These are phyloP conservation scores for Euphrasia confusa DNA, from an alignment of 257 asterid genomes.

Conservation along the genomic window DNA sequence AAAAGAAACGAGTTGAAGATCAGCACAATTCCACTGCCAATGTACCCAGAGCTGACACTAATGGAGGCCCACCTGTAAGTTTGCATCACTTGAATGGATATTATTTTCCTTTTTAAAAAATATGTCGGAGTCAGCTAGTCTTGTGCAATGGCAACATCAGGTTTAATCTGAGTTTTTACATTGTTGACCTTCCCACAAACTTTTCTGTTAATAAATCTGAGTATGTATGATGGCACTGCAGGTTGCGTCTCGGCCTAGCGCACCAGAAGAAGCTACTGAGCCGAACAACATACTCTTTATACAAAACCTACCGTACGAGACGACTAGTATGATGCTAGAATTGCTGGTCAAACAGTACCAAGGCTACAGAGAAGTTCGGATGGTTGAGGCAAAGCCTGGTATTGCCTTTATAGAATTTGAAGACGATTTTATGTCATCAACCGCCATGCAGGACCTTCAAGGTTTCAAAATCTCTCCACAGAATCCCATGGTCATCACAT, in stretches of 20 bases:
- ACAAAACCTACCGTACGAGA: slow-evolving; percentile 83
- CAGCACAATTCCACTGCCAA: slow-evolving; percentile 55
- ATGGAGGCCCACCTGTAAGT: slow-evolving; percentile 85
- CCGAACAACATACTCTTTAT: slow-evolving; percentile 87
- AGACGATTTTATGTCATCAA: slow-evolving; percentile 75
- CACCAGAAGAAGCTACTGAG: slow-evolving; percentile 57
- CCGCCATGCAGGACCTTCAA: slow-evolving; percentile 97
- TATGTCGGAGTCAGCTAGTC: slow-evolving; percentile 3
- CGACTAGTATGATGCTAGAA: slow-evolving; percentile 90
- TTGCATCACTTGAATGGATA: slow-evolving; percentile 26
- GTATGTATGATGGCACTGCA: slow-evolving; percentile 26
- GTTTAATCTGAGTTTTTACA: neutral
- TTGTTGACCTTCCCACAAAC: neutral
- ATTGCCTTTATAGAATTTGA: slow-evolving; percentile 94
- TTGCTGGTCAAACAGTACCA: slow-evolving; percentile 92
- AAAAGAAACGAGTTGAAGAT: slow-evolving; percentile 54
- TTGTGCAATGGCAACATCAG: neutral
- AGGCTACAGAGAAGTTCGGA: slow-evolving; percentile 93
- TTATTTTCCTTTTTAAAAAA: slow-evolving; percentile 4
- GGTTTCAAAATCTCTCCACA: slow-evolving; percentile 89
- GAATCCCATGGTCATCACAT: slow-evolving; percentile 86
- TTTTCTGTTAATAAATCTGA: neutral
- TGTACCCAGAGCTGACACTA: slow-evolving; percentile 67
- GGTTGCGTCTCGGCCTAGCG: slow-evolving; percentile 54
- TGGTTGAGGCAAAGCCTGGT: slow-evolving; percentile 95